Base-by-base conservation (phyloP, 106 monocot species). In the Triglochin maritima region DNA sequence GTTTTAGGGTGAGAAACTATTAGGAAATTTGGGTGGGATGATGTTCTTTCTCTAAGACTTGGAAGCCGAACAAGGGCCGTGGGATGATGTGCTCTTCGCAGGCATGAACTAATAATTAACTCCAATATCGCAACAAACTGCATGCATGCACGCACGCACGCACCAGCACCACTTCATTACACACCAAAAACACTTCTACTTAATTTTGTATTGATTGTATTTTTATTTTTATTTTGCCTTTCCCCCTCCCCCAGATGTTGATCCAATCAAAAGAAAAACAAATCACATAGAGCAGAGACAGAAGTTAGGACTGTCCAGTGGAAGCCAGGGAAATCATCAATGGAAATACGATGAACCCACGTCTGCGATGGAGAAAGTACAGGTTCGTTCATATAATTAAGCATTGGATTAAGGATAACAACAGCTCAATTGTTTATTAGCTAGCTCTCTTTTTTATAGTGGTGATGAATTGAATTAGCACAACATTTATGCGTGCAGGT, bases 291-390 rank as follows among this genome's bases (percentile, higher is more conserved):
- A 61, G 50, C 61, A 71, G 62, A 50, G 71, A 48, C 62, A 71
- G n/a, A 71, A 14, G 58, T 52, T 82, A 45, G 85, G 82, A 72
- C 50, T 89, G 49, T 59, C 62, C 9, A 50, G 5, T 17, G 60
- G 57, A 50, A 73, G 70, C 12, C 29, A 29, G 29, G 29, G 69
- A 43, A 75, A 75, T 69, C 52, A 69, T 46, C 70, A 13, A 9
- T 0, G 63, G 46, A 65, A 68, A n/a, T 79, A 76, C 63, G 46
- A 76, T 62, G 85, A 82, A 62, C 69, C 81, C 0, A 63, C 72
- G 62, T 75, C 78, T 46, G 76, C 79, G 42, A 50, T 82, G 69
- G 70, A 86, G 57, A 81, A 79, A 86, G 85, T 86, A 7, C 64
- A 86, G 82, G 85, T 86, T 17, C 15, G 61, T 66, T n/a, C 43